Evolutionary conservation across 2,329 filamentous ascomycete species (phyloP).

Genomic region (Bipolaris oryzae): DNA sequence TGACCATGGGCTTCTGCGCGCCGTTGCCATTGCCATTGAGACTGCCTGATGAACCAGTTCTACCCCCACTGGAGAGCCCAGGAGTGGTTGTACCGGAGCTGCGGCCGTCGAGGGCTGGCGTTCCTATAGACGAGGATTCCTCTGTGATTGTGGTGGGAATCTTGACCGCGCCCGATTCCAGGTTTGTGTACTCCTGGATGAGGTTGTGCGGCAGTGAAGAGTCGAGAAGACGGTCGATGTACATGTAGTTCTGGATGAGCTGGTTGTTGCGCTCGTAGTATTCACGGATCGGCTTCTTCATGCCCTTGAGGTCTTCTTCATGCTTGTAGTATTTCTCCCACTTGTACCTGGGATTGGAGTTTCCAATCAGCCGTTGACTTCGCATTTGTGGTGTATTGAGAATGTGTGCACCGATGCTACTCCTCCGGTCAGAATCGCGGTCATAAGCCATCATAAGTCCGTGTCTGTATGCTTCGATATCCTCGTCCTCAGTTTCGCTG

Average conservation of each 20-base stretch:
- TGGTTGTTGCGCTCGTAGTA: constrained; percentile 93
- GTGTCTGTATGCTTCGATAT: constrained; percentile 36
- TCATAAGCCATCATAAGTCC: constrained; percentile 43
- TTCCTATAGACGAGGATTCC: constrained; percentile 54
- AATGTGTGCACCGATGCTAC: constrained; percentile 51
- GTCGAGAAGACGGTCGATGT: constrained; percentile 88
- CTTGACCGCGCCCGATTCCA: constrained; percentile 63
- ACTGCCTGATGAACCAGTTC: constrained; percentile 7
- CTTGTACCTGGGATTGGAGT: constrained; percentile 81
- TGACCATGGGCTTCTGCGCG: constrained; percentile 40
- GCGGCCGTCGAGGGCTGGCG: constrained; percentile 25
- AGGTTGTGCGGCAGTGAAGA: constrained; percentile 91
- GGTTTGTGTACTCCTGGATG: constrained; percentile 83
- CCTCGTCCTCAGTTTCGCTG: constrained; percentile 41
- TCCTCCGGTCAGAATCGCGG: constrained; percentile 45
- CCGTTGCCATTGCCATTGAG: constrained; percentile 40
- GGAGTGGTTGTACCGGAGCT: constrained; percentile 19
- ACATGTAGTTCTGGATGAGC: constrained; percentile 88
- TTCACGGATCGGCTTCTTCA: constrained; percentile 75
- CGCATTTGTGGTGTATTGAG: constrained; percentile 70
- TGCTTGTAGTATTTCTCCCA: constrained; percentile 88
- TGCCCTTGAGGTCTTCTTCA: constrained; percentile 71
- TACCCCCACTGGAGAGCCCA: constrained; percentile 21
- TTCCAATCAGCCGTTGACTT: constrained; percentile 85
- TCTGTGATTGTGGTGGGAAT: constrained; percentile 79